Evolutionary conservation across 495 filamentous ascomycete species (phyloP), one percentile per base, ranked within the genome.

Genomic region (Thermochaetoides thermophila): DNA sequence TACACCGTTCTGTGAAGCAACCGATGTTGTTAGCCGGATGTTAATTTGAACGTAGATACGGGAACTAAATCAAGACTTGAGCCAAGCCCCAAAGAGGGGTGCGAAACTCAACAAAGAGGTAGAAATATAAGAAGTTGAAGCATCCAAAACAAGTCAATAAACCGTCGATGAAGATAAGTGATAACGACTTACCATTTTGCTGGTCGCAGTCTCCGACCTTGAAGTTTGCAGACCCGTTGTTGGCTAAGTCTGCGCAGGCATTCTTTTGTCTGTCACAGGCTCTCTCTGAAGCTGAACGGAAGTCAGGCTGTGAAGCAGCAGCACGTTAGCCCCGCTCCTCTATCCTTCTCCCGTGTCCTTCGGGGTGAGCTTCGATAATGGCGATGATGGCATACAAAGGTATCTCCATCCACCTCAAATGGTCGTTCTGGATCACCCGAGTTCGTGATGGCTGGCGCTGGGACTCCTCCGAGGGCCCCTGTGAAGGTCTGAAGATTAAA

Each of bases 311-410:
- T 18, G 26, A 8, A n/a, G n/a, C n/a, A n/a, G n/a, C n/a, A n/a
- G n/a, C n/a, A n/a, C n/a, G n/a, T n/a, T n/a, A n/a, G n/a, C n/a
- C n/a, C n/a, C n/a, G n/a, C n/a, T n/a, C n/a, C n/a, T n/a, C n/a
- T n/a, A n/a, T n/a, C n/a, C n/a, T n/a, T n/a, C n/a, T n/a, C n/a
- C n/a, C n/a, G n/a, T n/a, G n/a, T n/a, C n/a, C n/a, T n/a, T n/a
- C n/a, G n/a, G n/a, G n/a, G n/a, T n/a, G n/a, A n/a, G n/a, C n/a
- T n/a, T n/a, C n/a, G n/a, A n/a, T n/a, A n/a, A n/a, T n/a, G n/a
- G n/a, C n/a, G n/a, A n/a, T n/a, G n/a, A n/a, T n/a, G n/a, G 55
- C 64, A 25, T 44, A 69, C 63, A 43, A 68, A 68, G 3, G 57
- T 65, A 35, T 60, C 39, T 1, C 61, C 60, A 13, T 60, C 48